These are phyloP conservation scores for Cercospora sp. DNA, from an alignment of 2,329 filamentous ascomycete genomes.

Conservation along the genomic window DNA sequence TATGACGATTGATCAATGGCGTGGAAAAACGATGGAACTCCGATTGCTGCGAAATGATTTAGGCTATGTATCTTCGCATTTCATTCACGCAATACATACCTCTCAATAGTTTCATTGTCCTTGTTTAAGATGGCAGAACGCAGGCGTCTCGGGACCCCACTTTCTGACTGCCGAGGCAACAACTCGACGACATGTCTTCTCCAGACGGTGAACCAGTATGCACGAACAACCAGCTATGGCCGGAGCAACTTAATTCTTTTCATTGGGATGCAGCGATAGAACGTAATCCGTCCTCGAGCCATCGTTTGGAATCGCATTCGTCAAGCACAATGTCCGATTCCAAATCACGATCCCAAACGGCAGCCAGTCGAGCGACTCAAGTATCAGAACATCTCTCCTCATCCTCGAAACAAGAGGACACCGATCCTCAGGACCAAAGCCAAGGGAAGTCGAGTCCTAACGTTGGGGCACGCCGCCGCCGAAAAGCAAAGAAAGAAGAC, in stretches of 20 bases:
- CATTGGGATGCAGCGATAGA: too few relatives aligned
- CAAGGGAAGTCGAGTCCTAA: slow-evolving; percentile 37
- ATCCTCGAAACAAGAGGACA: not conserved
- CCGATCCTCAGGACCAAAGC: slow-evolving; percentile 37
- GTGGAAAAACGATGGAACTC: too few relatives aligned
- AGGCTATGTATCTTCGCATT: too few relatives aligned
- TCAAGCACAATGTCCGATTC: slow-evolving; percentile 1
- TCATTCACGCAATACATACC: too few relatives aligned
- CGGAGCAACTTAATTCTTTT: not conserved
- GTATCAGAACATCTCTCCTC: slow-evolving; percentile 33
- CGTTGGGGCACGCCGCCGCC: slow-evolving; percentile 28
- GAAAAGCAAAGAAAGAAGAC: slow-evolving; percentile 40
- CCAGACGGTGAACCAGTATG: not conserved
- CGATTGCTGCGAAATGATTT: too few relatives aligned
- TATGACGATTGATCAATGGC: too few relatives aligned
- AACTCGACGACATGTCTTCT: not conserved
- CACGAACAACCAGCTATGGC: not conserved
- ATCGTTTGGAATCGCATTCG: not conserved
- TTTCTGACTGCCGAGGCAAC: slow-evolving; percentile 5
- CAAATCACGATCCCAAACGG: slow-evolving; percentile 21
- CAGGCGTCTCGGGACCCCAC: not conserved
- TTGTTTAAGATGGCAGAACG: not conserved
- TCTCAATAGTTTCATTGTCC: too few relatives aligned
- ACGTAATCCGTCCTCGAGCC: not conserved
- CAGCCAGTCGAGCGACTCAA: slow-evolving; percentile 33